phyloP scores from a whole-genome alignment of 805 yeast genomes.

The Candida arabinofermentans region DNA sequence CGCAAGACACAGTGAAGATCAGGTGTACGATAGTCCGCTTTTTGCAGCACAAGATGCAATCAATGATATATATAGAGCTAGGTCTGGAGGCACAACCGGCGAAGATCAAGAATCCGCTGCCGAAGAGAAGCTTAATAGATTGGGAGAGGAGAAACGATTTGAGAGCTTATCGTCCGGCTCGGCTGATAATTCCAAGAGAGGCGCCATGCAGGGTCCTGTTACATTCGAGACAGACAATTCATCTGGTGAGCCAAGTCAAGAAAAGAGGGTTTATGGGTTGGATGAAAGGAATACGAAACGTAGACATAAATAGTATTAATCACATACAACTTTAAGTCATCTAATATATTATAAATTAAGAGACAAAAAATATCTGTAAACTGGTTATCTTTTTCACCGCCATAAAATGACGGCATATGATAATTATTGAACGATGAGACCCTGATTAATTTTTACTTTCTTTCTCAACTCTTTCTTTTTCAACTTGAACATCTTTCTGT shows the following conservation, averaged over 20 bases:
- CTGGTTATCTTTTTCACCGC: too few species aligned
- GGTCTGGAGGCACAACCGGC: slow-evolving; percentile 22
- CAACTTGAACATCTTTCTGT: background rate
- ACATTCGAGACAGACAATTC: slow-evolving; percentile 23
- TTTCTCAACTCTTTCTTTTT: too few species aligned
- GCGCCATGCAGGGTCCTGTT: slow-evolving; percentile 22
- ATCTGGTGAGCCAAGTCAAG: background rate
- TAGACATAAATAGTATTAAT: slow-evolving; percentile 16
- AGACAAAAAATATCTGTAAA: too few species aligned
- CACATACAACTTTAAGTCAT: slow-evolving; percentile 16
- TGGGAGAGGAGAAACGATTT: slow-evolving; percentile 10
- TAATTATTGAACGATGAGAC: too few species aligned
- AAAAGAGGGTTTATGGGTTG: background rate
- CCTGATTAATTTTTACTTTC: too few species aligned
- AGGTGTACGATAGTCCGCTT: slow-evolving; percentile 55
- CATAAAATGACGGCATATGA: too few species aligned
- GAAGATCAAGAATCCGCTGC: slow-evolving; percentile 19
- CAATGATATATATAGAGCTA: slow-evolving; percentile 45
- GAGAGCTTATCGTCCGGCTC: slow-evolving; percentile 11
- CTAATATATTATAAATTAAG: too few species aligned
- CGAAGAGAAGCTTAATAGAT: slow-evolving; percentile 6
- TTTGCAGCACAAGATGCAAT: slow-evolving; percentile 51
- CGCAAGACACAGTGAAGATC: slow-evolving; percentile 38
- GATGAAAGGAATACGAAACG: background rate
- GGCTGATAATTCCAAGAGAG: slow-evolving; percentile 1